These are phyloP conservation scores for Dactylorhiza incarnata DNA, from an alignment of 106 monocot species.

Conservation along the genomic window DNA sequence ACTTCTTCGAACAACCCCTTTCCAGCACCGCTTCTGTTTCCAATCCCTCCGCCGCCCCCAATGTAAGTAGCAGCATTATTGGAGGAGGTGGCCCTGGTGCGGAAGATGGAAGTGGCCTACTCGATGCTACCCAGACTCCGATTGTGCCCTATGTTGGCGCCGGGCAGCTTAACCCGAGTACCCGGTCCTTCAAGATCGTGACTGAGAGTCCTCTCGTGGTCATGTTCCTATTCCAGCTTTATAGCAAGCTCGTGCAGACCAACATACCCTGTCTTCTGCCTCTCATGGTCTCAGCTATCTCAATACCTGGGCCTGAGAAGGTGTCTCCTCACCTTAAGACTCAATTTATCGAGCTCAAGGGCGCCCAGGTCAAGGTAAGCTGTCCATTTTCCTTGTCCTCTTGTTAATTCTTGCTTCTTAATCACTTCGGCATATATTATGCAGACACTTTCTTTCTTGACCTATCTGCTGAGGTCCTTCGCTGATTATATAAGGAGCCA, in stretches of 20 bases:
- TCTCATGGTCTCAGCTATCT: constrained; percentile 86
- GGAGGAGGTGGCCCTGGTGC: constrained; percentile 14
- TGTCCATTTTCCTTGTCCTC: not conserved
- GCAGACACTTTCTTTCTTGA: constrained; percentile 92
- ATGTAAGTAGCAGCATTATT: constrained; percentile 5
- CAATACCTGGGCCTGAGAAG: constrained; percentile 81
- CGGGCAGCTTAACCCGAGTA: constrained; percentile 87
- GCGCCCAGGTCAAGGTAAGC: constrained; percentile 94
- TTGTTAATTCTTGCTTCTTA: not conserved
- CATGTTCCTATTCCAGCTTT: constrained; percentile 97
- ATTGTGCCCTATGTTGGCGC: constrained; percentile 10
- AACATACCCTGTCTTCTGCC: constrained; percentile 85
- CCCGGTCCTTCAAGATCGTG: constrained; percentile 91
- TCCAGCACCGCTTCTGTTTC: constrained; percentile 5
- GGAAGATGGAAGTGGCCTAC: constrained; percentile 15
- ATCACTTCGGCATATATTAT: not conserved
- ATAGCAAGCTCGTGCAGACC: constrained; percentile 93
- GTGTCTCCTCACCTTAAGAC: constrained; percentile 61
- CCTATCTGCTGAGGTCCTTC: constrained; percentile 81
- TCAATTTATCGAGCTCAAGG: constrained; percentile 79
- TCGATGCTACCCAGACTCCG: constrained; percentile 21
- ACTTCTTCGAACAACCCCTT: constrained; percentile 51
- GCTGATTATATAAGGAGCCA: constrained; percentile 82
- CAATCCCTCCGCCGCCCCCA: constrained; percentile 7
- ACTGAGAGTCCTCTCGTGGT: constrained; percentile 97